These are phyloP conservation scores for Ophiostoma sp. DNA, from an alignment of 2,329 filamentous ascomycete genomes.

Conservation along the genomic window DNA sequence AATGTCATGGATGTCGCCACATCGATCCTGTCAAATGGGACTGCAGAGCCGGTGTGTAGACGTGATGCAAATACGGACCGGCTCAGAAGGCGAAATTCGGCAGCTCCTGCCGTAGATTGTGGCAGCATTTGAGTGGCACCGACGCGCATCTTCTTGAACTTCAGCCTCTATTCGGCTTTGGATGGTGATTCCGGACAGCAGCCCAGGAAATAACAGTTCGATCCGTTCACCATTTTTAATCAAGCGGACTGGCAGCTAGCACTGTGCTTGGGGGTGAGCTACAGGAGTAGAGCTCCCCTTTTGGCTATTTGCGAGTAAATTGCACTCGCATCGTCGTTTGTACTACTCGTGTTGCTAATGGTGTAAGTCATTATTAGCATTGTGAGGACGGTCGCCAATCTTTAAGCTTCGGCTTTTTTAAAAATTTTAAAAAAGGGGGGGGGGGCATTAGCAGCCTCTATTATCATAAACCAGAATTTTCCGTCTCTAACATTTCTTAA, in stretches of 20 bases:
- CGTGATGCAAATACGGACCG: not conserved
- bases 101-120: not conserved
- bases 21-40: conserved; percentile 25
- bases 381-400: too few species aligned
- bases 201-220: not conserved
- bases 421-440: too few species aligned
- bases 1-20: conserved; percentile 33
- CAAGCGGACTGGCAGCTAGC: too few species aligned
- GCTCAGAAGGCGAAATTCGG: not conserved
- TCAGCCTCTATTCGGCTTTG: not conserved
- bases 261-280: not conserved
- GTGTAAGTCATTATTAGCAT: too few species aligned
- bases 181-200: not conserved
- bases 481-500: too few species aligned
- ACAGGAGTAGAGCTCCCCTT: too few species aligned
- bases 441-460: too few species aligned
- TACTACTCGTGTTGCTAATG: too few species aligned
- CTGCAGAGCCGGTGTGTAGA: not conserved
- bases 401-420: too few species aligned
- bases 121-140: not conserved
- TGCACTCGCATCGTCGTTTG: too few species aligned
- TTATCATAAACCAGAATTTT: too few species aligned
- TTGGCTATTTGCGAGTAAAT: too few species aligned
- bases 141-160: not conserved
- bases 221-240: not conserved